Percentiles rank a stretch among this genome's conserved stretches.
Conservation (phyloP, 805 yeast genomes). For the Metschnikowia cubensis region DNA sequence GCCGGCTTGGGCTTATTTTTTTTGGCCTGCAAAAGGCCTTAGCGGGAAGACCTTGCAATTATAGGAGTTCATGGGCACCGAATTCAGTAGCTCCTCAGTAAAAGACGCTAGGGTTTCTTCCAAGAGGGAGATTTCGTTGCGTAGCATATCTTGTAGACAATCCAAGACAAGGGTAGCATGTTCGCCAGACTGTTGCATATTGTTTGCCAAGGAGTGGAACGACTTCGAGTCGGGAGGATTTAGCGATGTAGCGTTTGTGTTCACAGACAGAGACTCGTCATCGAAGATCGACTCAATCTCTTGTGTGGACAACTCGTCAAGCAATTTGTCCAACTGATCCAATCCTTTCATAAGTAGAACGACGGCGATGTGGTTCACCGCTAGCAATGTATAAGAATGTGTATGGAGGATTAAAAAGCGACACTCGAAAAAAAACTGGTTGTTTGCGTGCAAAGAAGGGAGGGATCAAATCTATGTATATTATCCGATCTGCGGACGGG, state of each 20-base stretch:
- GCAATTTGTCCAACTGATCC: not conserved
- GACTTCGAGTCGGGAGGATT: not conserved
- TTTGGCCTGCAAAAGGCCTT: not conserved
- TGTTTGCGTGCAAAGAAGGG: not conserved
- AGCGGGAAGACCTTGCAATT: not conserved
- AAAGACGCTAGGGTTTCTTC: slow-evolving; percentile 16
- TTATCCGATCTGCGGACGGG: not conserved
- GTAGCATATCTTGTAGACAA: slow-evolving; percentile 26
- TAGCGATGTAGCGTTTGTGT: not conserved
- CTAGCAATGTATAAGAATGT: not conserved
- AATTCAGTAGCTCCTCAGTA: slow-evolving; percentile 13
- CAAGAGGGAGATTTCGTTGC: slow-evolving; percentile 20
- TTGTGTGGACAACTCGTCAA: not conserved
- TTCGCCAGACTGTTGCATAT: not conserved
- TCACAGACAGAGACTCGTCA: slow-evolving; percentile 2
- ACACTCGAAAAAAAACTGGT: not conserved
- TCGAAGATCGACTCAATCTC: not conserved
- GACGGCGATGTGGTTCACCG: not conserved
- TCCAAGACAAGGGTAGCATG: slow-evolving; percentile 19
- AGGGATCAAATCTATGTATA: not conserved
- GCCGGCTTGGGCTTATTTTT: not conserved
- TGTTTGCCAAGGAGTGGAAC: not conserved
- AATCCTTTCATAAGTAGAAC: not conserved
- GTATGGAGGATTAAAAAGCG: not conserved
- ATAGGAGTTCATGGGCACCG: slow-evolving; percentile 23